These are phyloP conservation scores for Ophiostoma tasmaniense DNA, from an alignment of 2,329 filamentous ascomycete species.

Conservation along the genomic window DNA sequence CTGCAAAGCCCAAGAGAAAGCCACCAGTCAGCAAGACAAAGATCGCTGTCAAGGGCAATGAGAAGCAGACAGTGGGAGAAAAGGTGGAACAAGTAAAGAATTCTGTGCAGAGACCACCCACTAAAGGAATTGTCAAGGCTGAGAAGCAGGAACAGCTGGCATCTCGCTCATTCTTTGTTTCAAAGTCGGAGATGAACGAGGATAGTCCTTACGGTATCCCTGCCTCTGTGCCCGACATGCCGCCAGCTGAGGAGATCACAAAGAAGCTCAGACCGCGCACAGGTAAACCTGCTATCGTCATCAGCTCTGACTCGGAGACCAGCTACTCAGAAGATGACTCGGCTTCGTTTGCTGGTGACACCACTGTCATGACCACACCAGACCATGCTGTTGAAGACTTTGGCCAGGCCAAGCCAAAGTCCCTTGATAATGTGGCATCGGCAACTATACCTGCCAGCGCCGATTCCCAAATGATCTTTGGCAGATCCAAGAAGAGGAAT, in stretches of 20 bases:
- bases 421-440: background rate
- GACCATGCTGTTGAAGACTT: background rate
- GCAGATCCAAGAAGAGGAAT: background rate
- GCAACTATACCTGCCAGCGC: background rate
- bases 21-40: background rate
- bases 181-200: background rate
- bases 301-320: constrained; percentile 14
- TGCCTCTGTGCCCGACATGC: background rate
- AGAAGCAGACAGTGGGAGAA: background rate
- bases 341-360: background rate
- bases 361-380: constrained; percentile 7
- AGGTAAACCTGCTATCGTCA: constrained; percentile 13
- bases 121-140: background rate
- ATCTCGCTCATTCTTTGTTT: background rate
- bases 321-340: background rate
- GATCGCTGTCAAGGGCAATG: constrained; percentile 2
- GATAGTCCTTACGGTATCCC: background rate
- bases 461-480: background rate
- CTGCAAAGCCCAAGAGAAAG: constrained; percentile 5
- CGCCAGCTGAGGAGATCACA: background rate
- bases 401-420: background rate
- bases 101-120: background rate
- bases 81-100: background rate
- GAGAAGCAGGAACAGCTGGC: background rate
- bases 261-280: constrained; percentile 14